phyloP scores from a whole-genome alignment of 2,329 filamentous ascomycete species.

The Trichoderma simmonsii region DNA sequence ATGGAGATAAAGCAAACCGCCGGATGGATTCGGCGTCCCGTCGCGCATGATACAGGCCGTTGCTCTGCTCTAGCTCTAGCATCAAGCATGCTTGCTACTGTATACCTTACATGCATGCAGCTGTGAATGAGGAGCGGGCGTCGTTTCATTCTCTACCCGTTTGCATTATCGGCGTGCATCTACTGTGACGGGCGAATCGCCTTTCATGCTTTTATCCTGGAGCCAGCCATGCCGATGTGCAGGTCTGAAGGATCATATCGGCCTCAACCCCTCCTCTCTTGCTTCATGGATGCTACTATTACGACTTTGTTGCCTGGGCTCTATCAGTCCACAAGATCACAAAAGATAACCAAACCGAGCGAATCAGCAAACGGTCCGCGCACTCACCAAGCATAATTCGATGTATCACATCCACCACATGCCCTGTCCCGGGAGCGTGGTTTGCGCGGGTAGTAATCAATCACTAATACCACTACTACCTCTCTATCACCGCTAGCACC shows the following conservation, averaged over 20 bases:
- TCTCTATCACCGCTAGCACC: neutral
- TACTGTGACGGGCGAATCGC: neutral
- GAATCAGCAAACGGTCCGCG: slow-evolving; percentile 2
- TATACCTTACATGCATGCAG: neutral
- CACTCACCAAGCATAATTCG: neutral
- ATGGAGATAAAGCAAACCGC: slow-evolving; percentile 10
- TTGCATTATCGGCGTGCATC: neutral
- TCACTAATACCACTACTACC: neutral
- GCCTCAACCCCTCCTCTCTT: neutral
- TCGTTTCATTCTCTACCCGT: neutral
- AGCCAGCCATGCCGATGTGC: neutral
- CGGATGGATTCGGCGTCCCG: neutral
- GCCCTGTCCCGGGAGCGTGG: slow-evolving; percentile 2
- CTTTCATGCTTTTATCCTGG: neutral
- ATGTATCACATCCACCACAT: slow-evolving; percentile 6
- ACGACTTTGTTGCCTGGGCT: neutral
- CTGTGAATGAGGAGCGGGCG: neutral
- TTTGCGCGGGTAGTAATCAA: slow-evolving; percentile 3
- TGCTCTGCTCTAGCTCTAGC: neutral
- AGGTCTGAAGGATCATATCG: neutral
- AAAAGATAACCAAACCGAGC: slow-evolving; percentile 10
- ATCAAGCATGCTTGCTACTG: neutral
- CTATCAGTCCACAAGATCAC: slow-evolving; percentile 4
- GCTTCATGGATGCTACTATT: neutral
- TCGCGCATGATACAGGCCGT: neutral